Base-by-base conservation (phyloP, 768 basidiomycete species). In the Leccinum subgranulosum region DNA sequence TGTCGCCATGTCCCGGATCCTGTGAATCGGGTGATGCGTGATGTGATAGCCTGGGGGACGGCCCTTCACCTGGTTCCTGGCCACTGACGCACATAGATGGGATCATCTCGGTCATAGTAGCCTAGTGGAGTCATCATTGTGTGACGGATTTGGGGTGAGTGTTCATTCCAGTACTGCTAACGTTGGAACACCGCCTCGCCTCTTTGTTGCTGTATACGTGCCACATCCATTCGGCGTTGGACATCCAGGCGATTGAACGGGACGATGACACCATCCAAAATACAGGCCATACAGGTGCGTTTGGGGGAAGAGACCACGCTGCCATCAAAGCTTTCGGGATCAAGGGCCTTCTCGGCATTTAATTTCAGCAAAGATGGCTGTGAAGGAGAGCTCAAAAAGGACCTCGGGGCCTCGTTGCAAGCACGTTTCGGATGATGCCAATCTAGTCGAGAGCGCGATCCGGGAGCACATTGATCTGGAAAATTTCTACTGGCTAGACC, bases 351-450 rank as follows among this genome's bases (percentile, higher is more conserved):
- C 48, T 67, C 64, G 64, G 64, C 56, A 60, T 68, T 66, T 60
- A 61, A 63, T 68, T 56, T 62, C 61, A 62, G 61, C 11, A 19
- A 50, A 4, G 43, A 28, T 52, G 39, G 61, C 61, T 51, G 56
- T 61, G 55, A 62, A 48, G 4, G 29, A 28, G 55, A 7, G 11
- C 56, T 31, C 8, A 15, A 39, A 57, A 57, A 10, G 55, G 19
- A 34, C 51, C 36, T 52, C 21, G 34, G 11, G 57, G 14, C 70
- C 70, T 71, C 65, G 71, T 57, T 63, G 65, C 41, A 53, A 39
- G 61, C 71, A 73, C 71, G 71, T 69, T 71, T 25, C 45, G 46
- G 49, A 51, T 55, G 59, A 53, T 65, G 64, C 61, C 66, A 71
- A 70, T 67, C 68, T 67, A 31, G 70, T 63, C 60, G 46, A 67